Conservation (phyloP, 129 eudicot genomes). For the Rutidosis leptorrhynchoides region DNA sequence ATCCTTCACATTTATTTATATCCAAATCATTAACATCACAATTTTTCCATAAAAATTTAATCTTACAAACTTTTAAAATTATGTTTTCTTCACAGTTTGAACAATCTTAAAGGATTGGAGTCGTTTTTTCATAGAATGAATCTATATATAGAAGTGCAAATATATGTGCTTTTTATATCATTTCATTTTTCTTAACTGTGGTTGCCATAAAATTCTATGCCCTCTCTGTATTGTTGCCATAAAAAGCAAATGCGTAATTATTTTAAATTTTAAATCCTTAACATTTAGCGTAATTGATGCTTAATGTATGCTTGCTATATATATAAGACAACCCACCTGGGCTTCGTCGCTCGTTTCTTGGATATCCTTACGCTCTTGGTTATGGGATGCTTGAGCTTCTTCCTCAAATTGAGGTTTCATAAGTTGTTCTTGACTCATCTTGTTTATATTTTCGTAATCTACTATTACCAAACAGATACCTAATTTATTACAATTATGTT, state of each 20-base stretch:
- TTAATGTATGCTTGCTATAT: background rate
- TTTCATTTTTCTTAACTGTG: background rate
- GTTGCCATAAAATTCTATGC: no score
- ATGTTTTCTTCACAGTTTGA: background rate
- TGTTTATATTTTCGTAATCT: conserved; percentile 32
- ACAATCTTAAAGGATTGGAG: background rate
- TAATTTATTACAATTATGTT: conserved; percentile 20
- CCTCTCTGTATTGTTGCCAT: no score
- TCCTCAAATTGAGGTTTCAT: conserved; percentile 39
- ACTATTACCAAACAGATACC: conserved; percentile 19
- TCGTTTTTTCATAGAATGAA: background rate
- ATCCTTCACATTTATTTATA: conserved; percentile 29
- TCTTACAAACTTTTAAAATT: background rate
- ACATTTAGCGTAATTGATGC: background rate
- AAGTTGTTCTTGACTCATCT: conserved; percentile 36
- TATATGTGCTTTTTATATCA: background rate
- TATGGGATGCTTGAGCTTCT: conserved; percentile 19
- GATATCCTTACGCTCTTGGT: conserved; percentile 25
- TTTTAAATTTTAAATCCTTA: no score
- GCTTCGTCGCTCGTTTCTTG: background rate
- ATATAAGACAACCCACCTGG: conserved; percentile 21
- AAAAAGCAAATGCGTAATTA: no score
- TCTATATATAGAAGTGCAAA: background rate
- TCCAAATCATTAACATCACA: background rate
- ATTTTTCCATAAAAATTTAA: background rate